Conservation (phyloP, 148 eudicot species). For the Arbutus unedo region DNA sequence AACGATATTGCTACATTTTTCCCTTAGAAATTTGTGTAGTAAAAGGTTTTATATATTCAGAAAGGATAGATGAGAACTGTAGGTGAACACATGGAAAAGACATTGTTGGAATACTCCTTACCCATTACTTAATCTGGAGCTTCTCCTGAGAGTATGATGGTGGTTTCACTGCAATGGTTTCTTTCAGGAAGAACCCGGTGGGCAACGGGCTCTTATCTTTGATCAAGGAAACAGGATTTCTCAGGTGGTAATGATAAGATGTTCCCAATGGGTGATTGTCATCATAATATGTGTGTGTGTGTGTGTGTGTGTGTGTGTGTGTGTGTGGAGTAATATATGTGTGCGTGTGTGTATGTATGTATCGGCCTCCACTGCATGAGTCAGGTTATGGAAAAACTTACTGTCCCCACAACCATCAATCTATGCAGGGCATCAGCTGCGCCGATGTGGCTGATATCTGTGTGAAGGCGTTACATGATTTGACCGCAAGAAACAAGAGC, state of each 20-base stretch:
- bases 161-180: conserved; percentile 17
- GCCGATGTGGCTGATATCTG: conserved; percentile 99
- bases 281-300: too few relatives aligned
- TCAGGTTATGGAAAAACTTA: neutral
- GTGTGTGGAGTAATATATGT: too few relatives aligned
- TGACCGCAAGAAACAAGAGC: conserved; percentile 94
- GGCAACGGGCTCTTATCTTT: conserved; percentile 95
- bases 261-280: neutral
- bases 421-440: conserved; percentile 82
- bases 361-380: neutral
- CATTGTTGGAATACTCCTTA: neutral
- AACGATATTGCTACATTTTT: neutral
- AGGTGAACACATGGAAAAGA: neutral
- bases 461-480: conserved; percentile 94
- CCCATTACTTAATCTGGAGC: neutral
- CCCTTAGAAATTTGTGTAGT: neutral
- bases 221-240: conserved; percentile 98
- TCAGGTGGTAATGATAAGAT: conserved; percentile 48
- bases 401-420: conserved; percentile 16
- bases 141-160: neutral
- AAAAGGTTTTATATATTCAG: neutral
- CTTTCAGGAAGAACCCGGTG: conserved; percentile 95
- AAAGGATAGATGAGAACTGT: neutral
- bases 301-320: too few relatives aligned
- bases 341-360: neutral